Evolutionary conservation across 768 basidiomycete species (phyloP).

Genomic region (Pleurotus tuber-regium): DNA sequence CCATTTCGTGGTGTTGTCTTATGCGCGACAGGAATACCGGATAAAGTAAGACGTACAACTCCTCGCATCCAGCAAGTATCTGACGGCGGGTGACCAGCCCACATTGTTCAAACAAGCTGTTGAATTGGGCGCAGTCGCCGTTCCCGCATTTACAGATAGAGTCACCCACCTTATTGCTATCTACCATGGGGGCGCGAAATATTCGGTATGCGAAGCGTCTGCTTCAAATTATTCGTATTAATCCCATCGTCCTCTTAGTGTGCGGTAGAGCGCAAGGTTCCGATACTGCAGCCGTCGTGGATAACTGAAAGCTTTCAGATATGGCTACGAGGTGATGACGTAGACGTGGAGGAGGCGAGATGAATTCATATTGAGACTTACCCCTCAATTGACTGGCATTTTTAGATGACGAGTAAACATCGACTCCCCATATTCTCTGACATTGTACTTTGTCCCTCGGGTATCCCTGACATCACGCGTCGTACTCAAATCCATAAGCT

Average conservation of each 20-base stretch:
- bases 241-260: conserved; percentile 47
- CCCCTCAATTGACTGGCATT: neutral
- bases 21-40: conserved; percentile 74
- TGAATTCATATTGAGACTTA: neutral
- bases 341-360: conserved; percentile 55
- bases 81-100: conserved; percentile 38
- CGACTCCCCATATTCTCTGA: conserved; percentile 73
- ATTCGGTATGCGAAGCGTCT: conserved; percentile 46
- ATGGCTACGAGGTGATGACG: conserved; percentile 81
- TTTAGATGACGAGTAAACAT: conserved; percentile 56
- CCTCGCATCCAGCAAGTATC: neutral
- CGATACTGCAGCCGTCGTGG: conserved; percentile 80
- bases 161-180: conserved; percentile 87
- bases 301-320: conserved; percentile 64
- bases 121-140: conserved; percentile 74
- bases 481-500: conserved; percentile 65
- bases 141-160: conserved; percentile 73
- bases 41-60: conserved; percentile 53
- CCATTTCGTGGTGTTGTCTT: conserved; percentile 66
- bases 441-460: conserved; percentile 71
- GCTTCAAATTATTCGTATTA: neutral
- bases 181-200: conserved; percentile 84
- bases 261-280: conserved; percentile 76
- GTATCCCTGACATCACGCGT: conserved; percentile 58
- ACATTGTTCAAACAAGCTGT: conserved; percentile 71